Conservation (phyloP, 768 basidiomycete genomes). For the Boletus bicolor region DNA sequence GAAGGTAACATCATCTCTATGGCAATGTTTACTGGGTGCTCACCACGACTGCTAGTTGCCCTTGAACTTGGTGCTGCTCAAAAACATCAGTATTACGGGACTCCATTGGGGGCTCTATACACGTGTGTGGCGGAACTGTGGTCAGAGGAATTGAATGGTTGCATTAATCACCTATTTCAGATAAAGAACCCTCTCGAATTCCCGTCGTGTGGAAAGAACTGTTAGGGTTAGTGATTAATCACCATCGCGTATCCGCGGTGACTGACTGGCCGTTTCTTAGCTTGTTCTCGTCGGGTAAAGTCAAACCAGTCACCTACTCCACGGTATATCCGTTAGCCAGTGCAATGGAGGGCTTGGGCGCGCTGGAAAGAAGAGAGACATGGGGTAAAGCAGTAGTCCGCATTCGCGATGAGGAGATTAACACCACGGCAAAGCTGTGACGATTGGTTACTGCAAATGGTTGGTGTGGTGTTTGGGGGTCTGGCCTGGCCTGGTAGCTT, state of each 20-base stretch:
- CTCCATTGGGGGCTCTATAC: conserved; percentile 84
- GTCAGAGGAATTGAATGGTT: background rate
- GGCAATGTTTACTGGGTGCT: background rate
- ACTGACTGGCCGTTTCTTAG: conserved; percentile 34
- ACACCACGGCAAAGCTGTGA: conserved; percentile 41
- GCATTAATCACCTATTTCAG: conserved; percentile 32
- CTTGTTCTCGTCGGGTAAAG: conserved; percentile 61
- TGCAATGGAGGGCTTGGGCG: conserved; percentile 64
- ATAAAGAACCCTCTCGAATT: conserved; percentile 63
- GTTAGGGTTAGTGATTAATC: conserved; percentile 45
- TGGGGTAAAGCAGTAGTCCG: conserved; percentile 88
- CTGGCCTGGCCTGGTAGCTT: background rate
- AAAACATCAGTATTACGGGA: conserved; percentile 82
- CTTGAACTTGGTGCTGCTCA: conserved; percentile 76
- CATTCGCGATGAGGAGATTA: conserved; percentile 50
- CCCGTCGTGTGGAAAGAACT: conserved; percentile 70
- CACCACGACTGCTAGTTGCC: conserved; percentile 54
- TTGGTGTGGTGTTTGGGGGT: conserved; percentile 23
- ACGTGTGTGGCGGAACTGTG: conserved; percentile 40
- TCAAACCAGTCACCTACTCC: conserved; percentile 68
- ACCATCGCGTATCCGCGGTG: background rate
- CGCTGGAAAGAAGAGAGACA: conserved; percentile 78
- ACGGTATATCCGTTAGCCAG: conserved; percentile 66
- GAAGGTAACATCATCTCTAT: conserved; percentile 6
- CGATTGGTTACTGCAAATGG: no score